Conservation (phyloP, 805 yeast species). For the Saturnispora galanensis region DNA sequence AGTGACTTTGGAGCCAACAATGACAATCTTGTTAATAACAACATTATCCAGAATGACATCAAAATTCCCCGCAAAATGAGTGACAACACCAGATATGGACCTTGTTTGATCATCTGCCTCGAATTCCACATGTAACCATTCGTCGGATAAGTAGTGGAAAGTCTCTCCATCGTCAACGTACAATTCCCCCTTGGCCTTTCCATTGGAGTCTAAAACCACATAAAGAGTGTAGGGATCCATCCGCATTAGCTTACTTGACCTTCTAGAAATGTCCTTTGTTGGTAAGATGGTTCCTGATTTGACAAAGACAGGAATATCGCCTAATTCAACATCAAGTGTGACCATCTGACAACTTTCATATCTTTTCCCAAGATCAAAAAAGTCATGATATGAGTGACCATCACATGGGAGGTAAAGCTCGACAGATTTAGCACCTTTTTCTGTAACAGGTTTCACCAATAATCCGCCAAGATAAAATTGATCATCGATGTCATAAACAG, state of each 20-base stretch:
- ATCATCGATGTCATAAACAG: slow-evolving; percentile 58
- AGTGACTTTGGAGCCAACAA: slow-evolving; percentile 30
- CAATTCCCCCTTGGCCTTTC: slow-evolving; percentile 39
- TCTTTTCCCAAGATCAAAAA: slow-evolving; percentile 23
- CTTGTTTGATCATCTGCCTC: slow-evolving; percentile 26
- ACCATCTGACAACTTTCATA: slow-evolving; percentile 25
- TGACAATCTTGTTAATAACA: slow-evolving; percentile 44
- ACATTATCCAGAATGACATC: slow-evolving; percentile 25
- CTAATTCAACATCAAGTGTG: slow-evolving; percentile 41
- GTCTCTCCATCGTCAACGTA: slow-evolving; percentile 85
- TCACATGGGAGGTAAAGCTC: slow-evolving; percentile 43
- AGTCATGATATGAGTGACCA: slow-evolving; percentile 47
- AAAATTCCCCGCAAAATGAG: slow-evolving; percentile 19
- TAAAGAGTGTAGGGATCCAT: slow-evolving; percentile 74
- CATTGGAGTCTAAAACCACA: slow-evolving; percentile 42
- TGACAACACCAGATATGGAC: slow-evolving; percentile 21
- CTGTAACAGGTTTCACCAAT: slow-evolving; percentile 71
- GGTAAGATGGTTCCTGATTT: slow-evolving; percentile 74
- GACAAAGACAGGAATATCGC: slow-evolving; percentile 58
- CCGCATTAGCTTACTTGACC: slow-evolving; percentile 67
- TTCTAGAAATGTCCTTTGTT: slow-evolving; percentile 62
- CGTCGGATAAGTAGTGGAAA: slow-evolving; percentile 44
- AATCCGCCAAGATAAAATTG: slow-evolving; percentile 70
- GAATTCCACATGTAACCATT: slow-evolving; percentile 37
- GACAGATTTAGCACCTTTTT: slow-evolving; percentile 34